Conservation (phyloP, 2,329 filamentous ascomycete species). For the Teratosphaeria viscida region DNA sequence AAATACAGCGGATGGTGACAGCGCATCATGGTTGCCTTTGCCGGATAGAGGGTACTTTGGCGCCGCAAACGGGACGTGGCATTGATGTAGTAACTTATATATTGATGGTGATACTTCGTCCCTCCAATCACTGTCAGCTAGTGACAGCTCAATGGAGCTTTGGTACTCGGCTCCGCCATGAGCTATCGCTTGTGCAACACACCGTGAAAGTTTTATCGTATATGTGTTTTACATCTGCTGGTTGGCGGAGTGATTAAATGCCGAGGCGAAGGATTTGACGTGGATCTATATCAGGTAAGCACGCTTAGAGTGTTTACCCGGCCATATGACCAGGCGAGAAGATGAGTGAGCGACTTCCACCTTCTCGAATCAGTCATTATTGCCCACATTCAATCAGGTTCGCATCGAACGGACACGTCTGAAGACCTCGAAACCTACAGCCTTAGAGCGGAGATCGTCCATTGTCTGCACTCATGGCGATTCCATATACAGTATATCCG, state of each 20-base stretch:
- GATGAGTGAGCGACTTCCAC: neutral
- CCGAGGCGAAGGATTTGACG: neutral
- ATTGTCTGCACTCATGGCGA: neutral
- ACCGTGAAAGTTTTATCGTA: neutral
- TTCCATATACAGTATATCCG: conserved; percentile 16
- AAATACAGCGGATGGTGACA: conserved; percentile 1
- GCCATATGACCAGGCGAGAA: neutral
- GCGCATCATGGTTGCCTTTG: neutral
- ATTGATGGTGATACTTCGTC: neutral
- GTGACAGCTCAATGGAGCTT: too few species aligned
- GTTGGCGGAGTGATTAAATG: neutral
- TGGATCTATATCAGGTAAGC: neutral
- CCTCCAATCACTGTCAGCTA: neutral
- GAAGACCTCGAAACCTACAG: neutral
- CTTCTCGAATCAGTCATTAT: neutral
- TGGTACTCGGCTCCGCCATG: neutral
- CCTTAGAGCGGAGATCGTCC: neutral
- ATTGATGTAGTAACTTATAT: neutral
- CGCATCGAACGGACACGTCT: neutral
- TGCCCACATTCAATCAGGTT: neutral
- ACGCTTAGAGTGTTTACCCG: neutral
- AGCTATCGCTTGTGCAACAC: neutral
- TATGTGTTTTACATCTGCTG: neutral
- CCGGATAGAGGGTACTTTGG: conserved; percentile 3
- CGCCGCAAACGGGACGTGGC: conserved; percentile 2